Conservation (phyloP, 2,329 filamentous ascomycete species). For the Lecanosticta acicola region DNA sequence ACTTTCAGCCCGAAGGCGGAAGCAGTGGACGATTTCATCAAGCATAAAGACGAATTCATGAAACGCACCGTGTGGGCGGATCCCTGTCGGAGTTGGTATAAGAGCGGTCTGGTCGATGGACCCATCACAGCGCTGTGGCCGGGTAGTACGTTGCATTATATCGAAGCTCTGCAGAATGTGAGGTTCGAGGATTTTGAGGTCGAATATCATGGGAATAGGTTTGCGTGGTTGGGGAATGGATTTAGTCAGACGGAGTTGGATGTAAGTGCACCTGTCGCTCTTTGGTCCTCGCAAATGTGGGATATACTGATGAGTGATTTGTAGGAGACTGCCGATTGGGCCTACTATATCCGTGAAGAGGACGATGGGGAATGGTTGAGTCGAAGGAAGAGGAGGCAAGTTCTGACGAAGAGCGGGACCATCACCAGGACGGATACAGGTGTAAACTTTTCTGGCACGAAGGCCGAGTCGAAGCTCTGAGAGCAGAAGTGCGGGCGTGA, state of each 20-base stretch:
- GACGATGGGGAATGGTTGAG: constrained; percentile 18
- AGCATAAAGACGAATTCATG: constrained; percentile 15
- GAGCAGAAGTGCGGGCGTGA: no score
- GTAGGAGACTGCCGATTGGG: constrained; percentile 2
- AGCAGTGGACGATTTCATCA: constrained; percentile 42
- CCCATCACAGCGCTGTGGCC: constrained; percentile 10
- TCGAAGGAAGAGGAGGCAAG: constrained; percentile 13
- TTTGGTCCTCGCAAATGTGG: not conserved
- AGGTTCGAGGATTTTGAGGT: constrained; percentile 42
- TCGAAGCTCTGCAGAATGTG: constrained; percentile 33
- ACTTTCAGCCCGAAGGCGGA: constrained; percentile 34
- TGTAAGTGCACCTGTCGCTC: constrained; percentile 2
- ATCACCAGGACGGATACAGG: constrained; percentile 4
- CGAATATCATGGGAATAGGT: constrained; percentile 28
- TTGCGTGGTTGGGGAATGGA: constrained; percentile 17
- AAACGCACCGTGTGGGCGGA: constrained; percentile 13
- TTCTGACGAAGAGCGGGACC: constrained; percentile 15
- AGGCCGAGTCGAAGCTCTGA: not conserved
- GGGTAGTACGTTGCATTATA: constrained; percentile 15
- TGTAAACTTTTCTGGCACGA: not conserved
- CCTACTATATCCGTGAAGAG: constrained; percentile 13
- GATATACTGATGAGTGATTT: not conserved
- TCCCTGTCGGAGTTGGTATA: constrained; percentile 51
- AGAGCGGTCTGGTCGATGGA: constrained; percentile 33
- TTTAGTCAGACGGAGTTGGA: constrained; percentile 19